Percentiles rank a stretch among this genome's conserved stretches.
Evolutionary conservation across 495 filamentous ascomycete species (phyloP).

Genomic region (Aspergillus egyptiacus): DNA sequence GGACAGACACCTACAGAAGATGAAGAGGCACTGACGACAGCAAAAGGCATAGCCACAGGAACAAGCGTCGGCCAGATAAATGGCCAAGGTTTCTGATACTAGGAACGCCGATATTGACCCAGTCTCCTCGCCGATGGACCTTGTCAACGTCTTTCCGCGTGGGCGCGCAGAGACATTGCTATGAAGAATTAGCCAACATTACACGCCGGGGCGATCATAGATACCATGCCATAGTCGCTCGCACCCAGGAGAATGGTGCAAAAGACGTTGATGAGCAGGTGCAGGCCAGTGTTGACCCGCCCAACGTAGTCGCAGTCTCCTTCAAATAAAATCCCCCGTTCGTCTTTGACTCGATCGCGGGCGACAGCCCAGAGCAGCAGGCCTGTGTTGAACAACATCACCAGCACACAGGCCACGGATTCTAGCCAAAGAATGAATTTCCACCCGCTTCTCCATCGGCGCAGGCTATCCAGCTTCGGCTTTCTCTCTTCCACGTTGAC

Average conservation of each 20-base stretch:
- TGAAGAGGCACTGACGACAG: conserved; percentile 1
- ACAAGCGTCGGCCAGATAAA: neutral
- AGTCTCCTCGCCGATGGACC: neutral
- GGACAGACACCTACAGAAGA: conserved; percentile 4
- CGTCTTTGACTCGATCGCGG: neutral
- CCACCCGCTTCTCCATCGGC: neutral
- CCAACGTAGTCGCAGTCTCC: neutral
- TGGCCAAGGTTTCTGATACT: neutral
- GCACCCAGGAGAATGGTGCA: neutral
- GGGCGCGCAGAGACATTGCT: conserved; percentile 2
- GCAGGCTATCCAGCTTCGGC: neutral
- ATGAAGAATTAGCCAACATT: too few relatives aligned
- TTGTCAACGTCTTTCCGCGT: neutral
- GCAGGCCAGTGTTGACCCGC: neutral
- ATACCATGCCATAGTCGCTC: neutral
- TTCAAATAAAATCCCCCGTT: neutral
- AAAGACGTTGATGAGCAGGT: neutral
- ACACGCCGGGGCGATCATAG: neutral
- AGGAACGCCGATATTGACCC: conserved; percentile 7
- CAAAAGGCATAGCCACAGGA: neutral
- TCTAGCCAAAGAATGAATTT: neutral
- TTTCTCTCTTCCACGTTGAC: too few relatives aligned
- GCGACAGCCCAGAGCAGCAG: neutral
- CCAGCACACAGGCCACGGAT: neutral
- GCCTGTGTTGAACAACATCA: neutral